A percentile compares a stretch with the other conserved stretches of the same genome.
These are phyloP conservation scores for Quercus lobata DNA, from an alignment of 331 rosid genomes.

Conservation along the genomic window DNA sequence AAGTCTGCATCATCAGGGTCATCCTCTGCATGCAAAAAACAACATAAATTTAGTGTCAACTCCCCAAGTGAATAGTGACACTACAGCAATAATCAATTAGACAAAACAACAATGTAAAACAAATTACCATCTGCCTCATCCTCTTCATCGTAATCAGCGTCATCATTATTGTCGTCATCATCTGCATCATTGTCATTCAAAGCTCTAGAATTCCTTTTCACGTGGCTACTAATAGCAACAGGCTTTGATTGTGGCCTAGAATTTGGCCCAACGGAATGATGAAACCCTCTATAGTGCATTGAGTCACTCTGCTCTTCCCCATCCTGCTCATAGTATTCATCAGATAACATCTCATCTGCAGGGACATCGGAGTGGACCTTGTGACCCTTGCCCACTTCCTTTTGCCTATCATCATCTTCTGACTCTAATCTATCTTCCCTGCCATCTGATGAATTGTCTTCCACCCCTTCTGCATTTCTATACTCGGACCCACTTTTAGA, in stretches of 20 bases:
- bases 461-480: slow-evolving; percentile 61
- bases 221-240: slow-evolving; percentile 29
- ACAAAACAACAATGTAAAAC: slow-evolving; percentile 4
- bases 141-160: slow-evolving; percentile 93
- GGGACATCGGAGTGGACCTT: slow-evolving; percentile 76
- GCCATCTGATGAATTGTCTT: slow-evolving; percentile 64
- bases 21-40: slow-evolving; percentile 66
- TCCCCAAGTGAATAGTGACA: not conserved
- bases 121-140: slow-evolving; percentile 81
- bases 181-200: slow-evolving; percentile 41
- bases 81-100: slow-evolving; percentile 7
- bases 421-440: slow-evolving; percentile 69
- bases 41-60: slow-evolving; percentile 15
- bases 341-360: slow-evolving; percentile 93
- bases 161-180: slow-evolving; percentile 37
- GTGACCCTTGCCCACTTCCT: slow-evolving; percentile 57
- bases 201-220: slow-evolving; percentile 53
- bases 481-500: slow-evolving; percentile 73
- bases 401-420: slow-evolving; percentile 71
- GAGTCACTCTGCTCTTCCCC: slow-evolving; percentile 87
- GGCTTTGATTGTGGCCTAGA: slow-evolving; percentile 60
- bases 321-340: slow-evolving; percentile 98
- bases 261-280: slow-evolving; percentile 44
- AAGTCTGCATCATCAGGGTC: slow-evolving; percentile 96
- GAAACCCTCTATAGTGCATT: slow-evolving; percentile 44